These are phyloP conservation scores for Boletus edulis DNA, from an alignment of 768 basidiomycete genomes.

Conservation along the genomic window DNA sequence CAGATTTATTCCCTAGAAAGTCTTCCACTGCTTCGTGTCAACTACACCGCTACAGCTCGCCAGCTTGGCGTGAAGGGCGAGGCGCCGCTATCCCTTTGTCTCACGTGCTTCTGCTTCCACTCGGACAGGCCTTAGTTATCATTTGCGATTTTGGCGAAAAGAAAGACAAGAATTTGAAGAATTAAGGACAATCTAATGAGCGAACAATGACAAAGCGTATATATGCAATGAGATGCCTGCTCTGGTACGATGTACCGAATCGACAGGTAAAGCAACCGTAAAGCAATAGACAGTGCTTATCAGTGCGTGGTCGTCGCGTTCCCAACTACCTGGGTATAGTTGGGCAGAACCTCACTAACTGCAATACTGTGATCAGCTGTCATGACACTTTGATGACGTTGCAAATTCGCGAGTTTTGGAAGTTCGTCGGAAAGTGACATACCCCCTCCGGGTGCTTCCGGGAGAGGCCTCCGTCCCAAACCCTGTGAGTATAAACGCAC, in stretches of 20 bases:
- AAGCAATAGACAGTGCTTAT: neutral
- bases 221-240: neutral
- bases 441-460: constrained; percentile 20
- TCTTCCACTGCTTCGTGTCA: too few relatives aligned
- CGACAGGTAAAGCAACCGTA: neutral
- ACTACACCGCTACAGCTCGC: too few relatives aligned
- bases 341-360: constrained; percentile 19
- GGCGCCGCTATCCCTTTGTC: too few relatives aligned
- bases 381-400: neutral
- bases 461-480: constrained; percentile 19
- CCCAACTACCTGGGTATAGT: constrained; percentile 21
- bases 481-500: neutral
- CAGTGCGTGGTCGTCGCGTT: neutral
- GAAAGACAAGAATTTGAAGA: too few relatives aligned
- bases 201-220: neutral
- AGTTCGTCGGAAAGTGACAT: constrained; percentile 12
- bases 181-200: neutral
- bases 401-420: constrained; percentile 8
- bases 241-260: too few relatives aligned
- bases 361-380: constrained; percentile 3
- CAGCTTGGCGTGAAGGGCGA: too few relatives aligned
- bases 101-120: too few relatives aligned
- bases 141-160: too few relatives aligned
- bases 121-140: too few relatives aligned
- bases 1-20: too few relatives aligned